Percentiles rank a stretch among this genome's conserved stretches.
These are phyloP conservation scores for Mortierella sp. DNA, from an alignment of 371 early-diverging fungal species.

Conservation along the genomic window DNA sequence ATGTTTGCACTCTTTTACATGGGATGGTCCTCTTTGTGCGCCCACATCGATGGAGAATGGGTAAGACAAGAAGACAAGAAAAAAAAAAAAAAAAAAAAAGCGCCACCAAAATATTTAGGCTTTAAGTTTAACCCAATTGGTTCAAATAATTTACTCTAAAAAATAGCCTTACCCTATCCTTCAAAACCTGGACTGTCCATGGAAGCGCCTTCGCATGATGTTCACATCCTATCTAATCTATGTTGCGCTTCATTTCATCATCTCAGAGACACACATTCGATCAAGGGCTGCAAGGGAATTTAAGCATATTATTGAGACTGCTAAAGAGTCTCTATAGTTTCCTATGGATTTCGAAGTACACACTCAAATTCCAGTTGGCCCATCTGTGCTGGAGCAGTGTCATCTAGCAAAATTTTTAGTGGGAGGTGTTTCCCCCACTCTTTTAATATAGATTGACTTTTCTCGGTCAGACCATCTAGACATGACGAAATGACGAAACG, in stretches of 20 bases:
- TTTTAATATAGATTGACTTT: too few species aligned
- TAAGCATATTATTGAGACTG: neutral
- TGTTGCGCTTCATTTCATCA: slow-evolving; percentile 10
- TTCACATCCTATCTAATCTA: neutral
- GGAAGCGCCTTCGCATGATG: slow-evolving; percentile 25
- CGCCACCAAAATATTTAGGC: neutral
- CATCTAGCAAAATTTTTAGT: too few species aligned
- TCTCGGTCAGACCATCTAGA: neutral
- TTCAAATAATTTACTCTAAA: neutral
- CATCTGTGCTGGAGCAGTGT: neutral
- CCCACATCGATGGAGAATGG: slow-evolving; percentile 44
- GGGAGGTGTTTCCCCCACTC: too few species aligned
- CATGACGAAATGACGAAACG: neutral
- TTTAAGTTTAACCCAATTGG: too few species aligned
- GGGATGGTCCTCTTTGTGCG: slow-evolving; percentile 41
- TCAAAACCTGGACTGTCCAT: slow-evolving; percentile 21
- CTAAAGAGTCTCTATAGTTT: neutral
- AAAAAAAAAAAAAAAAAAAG: neutral
- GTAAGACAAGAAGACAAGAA: slow-evolving; percentile 5
- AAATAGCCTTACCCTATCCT: slow-evolving; percentile 47
- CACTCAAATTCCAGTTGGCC: neutral
- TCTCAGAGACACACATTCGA: slow-evolving; percentile 27
- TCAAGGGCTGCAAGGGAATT: slow-evolving; percentile 3
- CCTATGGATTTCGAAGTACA: too few species aligned
- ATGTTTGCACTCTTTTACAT: slow-evolving; percentile 19